phyloP scores from a whole-genome alignment of 2,329 filamentous ascomycete species.

The Calonectria hawksworthii region DNA sequence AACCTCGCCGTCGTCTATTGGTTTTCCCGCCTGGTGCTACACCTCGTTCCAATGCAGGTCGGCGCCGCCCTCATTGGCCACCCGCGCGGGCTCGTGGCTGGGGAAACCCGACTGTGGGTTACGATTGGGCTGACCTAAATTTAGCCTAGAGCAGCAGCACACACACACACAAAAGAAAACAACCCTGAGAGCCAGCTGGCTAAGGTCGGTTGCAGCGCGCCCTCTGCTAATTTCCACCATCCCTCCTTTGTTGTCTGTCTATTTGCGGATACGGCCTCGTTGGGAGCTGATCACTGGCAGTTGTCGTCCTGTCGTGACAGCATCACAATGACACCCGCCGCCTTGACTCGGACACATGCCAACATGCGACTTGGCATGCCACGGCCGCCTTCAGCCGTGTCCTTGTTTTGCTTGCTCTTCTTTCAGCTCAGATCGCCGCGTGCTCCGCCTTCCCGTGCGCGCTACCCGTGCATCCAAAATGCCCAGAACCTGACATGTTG shows the following conservation, averaged over 20 bases:
- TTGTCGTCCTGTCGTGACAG: not conserved
- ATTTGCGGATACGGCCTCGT: slow-evolving; percentile 8
- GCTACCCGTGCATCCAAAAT: not conserved
- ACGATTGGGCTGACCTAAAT: slow-evolving; percentile 4
- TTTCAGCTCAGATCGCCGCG: not conserved
- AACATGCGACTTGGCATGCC: not conserved
- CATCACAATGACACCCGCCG: not conserved
- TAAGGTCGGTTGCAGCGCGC: not conserved
- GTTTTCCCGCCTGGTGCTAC: not conserved
- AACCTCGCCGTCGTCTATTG: not conserved
- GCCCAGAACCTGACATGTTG: not conserved
- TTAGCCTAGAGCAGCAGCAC: not conserved
- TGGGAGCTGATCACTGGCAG: no score
- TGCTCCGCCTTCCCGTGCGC: not conserved
- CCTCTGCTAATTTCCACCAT: not conserved
- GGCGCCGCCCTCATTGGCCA: not conserved
- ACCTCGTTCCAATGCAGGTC: not conserved
- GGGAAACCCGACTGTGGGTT: not conserved
- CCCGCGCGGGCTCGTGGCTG: not conserved
- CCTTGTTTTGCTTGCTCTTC: not conserved
- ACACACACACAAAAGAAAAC: not conserved
- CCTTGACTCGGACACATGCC: not conserved
- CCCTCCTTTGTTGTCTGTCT: not conserved
- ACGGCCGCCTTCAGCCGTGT: not conserved
- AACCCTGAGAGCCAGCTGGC: not conserved